Evolutionary conservation across 2,329 filamentous ascomycete genomes (phyloP).

Genomic region (Colletotrichum tabaci): DNA sequence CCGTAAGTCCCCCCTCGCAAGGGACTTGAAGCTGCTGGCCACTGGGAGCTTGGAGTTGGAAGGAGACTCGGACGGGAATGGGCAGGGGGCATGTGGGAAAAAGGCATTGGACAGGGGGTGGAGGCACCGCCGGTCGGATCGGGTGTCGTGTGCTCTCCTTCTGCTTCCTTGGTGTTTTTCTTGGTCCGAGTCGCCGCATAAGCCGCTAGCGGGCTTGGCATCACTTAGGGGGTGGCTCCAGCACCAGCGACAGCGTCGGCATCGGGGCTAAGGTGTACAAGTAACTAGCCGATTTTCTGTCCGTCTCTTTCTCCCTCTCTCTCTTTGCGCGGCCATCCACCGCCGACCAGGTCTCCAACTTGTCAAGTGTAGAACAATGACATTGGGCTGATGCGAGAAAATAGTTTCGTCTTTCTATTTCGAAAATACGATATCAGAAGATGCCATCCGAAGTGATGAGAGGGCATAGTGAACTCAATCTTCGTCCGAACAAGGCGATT

Average conservation of each 20-base stretch:
- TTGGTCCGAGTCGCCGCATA: constrained; percentile 30
- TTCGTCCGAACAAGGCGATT: too few species aligned
- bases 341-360: not conserved
- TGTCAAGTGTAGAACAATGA: too few species aligned
- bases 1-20: not conserved
- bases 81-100: not conserved
- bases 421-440: too few species aligned
- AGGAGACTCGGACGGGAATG: not conserved
- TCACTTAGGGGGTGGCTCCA: constrained; percentile 12
- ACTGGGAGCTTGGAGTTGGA: too few species aligned
- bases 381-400: too few species aligned
- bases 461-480: not conserved
- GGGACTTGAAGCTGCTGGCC: not conserved
- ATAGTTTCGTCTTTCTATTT: too few species aligned
- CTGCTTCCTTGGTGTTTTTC: constrained; percentile 31
- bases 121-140: not conserved
- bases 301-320: too few species aligned
- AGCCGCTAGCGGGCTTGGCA: constrained; percentile 40
- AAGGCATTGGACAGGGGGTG: not conserved
- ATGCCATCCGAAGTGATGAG: too few species aligned
- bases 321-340: not conserved
- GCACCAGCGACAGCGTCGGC: not conserved
- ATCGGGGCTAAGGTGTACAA: constrained; percentile 1
- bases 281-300: not conserved
- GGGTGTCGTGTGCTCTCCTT: constrained; percentile 38